phyloP scores from a whole-genome alignment of 2,329 filamentous ascomycete genomes.

The Talaromyces sp. region DNA sequence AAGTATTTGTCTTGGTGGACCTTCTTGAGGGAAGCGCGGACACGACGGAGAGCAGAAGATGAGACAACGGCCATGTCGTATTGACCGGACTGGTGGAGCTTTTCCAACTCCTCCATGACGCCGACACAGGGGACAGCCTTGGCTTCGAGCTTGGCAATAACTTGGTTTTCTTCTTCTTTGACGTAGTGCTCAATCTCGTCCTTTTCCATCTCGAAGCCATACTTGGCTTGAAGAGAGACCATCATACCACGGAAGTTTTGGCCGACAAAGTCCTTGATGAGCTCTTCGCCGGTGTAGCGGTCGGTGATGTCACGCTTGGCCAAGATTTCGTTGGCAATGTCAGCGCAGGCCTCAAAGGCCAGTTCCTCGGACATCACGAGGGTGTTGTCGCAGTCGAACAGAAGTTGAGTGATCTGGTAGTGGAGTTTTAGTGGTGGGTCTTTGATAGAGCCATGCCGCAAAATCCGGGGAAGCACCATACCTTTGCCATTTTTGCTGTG shows the following conservation, averaged over 20 bases:
- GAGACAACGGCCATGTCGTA: constrained; percentile 77
- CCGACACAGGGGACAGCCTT: constrained; percentile 64
- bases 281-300: constrained; percentile 70
- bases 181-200: constrained; percentile 72
- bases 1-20: constrained; percentile 78
- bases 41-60: constrained; percentile 70
- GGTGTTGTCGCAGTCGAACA: constrained; percentile 80
- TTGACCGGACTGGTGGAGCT: constrained; percentile 56
- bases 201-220: constrained; percentile 63
- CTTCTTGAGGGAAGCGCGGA: constrained; percentile 72
- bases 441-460: not conserved
- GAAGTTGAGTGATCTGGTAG: constrained; percentile 60
- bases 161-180: constrained; percentile 69
- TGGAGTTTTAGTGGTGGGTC: constrained; percentile 18
- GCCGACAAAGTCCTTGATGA: constrained; percentile 84
- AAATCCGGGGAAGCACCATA: constrained; percentile 18
- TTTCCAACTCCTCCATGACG: constrained; percentile 62
- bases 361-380: constrained; percentile 87
- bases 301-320: constrained; percentile 57
- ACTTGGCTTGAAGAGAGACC: constrained; percentile 65
- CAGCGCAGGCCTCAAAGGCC: constrained; percentile 85
- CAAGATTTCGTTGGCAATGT: constrained; percentile 82
- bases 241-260: constrained; percentile 96
- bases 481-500: constrained; percentile 28
- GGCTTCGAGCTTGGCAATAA: constrained; percentile 71